Conservation (phyloP, 768 basidiomycete species). For the Rhodosporidiobolus sp. region DNA sequence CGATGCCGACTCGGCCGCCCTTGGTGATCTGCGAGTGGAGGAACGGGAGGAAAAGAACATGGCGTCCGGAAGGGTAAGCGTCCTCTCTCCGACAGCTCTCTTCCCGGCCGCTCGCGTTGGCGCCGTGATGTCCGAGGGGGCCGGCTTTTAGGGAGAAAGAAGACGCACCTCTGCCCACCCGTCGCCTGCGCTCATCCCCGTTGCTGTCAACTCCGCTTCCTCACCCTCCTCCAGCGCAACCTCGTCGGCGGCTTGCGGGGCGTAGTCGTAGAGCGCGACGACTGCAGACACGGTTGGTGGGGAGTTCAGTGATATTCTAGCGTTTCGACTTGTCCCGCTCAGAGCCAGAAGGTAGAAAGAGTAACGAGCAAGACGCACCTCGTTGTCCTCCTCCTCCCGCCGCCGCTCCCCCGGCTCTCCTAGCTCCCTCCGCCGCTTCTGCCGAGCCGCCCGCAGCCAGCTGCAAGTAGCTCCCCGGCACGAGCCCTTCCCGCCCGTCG, state of each 20-base stretch:
- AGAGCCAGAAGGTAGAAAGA: too few relatives aligned
- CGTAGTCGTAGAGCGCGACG: conserved; percentile 29
- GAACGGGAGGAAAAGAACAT: not conserved
- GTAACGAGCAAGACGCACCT: conserved; percentile 2
- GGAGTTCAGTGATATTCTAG: not conserved
- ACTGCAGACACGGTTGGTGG: not conserved
- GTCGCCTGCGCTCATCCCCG: conserved; percentile 21
- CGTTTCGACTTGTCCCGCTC: too few relatives aligned
- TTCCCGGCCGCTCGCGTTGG: too few relatives aligned
- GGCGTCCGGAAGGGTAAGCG: too few relatives aligned
- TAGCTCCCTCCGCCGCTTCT: not conserved
- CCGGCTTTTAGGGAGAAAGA: not conserved
- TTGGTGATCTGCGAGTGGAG: not conserved
- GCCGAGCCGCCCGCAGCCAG: not conserved
- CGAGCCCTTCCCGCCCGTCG: conserved; percentile 28
- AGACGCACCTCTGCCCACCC: conserved; percentile 34
- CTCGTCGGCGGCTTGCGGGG: conserved; percentile 17
- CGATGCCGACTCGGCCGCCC: conserved; percentile 10
- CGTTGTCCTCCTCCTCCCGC: not conserved
- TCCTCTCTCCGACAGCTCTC: too few relatives aligned
- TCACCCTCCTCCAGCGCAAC: conserved; percentile 25
- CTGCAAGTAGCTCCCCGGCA: conserved; percentile 30
- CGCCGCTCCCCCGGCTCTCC: not conserved
- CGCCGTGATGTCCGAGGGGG: too few relatives aligned
- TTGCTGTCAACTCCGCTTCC: conserved; percentile 6